Evolutionary conservation across 2,329 filamentous ascomycete genomes (phyloP), one percentile per base, ranked within the genome.

Genomic region (Talaromyces atroroseus): DNA sequence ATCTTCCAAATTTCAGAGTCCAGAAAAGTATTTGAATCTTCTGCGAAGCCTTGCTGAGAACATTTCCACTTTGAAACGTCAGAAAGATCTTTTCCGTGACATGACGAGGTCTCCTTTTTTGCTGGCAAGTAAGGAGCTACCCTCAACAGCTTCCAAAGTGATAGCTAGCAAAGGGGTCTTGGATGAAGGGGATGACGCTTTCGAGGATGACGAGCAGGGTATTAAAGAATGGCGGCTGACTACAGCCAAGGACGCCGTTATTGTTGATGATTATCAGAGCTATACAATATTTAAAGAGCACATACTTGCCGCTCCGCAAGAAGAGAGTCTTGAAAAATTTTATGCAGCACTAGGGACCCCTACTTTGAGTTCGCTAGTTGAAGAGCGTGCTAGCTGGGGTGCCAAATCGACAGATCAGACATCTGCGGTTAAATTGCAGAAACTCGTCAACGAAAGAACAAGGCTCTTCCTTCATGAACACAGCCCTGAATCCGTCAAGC

Each of bases 401-500:
- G 74, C 80, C 2, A 75, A 83, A 40, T 80, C 81, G 14, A 75
- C 82, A 3, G 87, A 90, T 64, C 88, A 92, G 66, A 81, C 80
- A 24, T 74, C 78, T n/a, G 89, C 88, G 2, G 76, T 80, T 51
- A 83, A 83, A 66, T 73, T 97, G 45, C 84, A 87, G 54, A 91
- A 88, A 64, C 85, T 92, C 60, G 89, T 97, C 18, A 77, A 95
- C 4, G 95, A 99, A 70, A 84, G 94, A 54, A 87, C 88, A 54
- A 89, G 92, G 61, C 81, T 99, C 24, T 99, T 97, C 70, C 77
- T 99, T 26, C 88, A 96, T 66, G 92, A 89, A 65, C 88, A 92
- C 67, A 82, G 85, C 36, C 78, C 82, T 4, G 89, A 95, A 58
- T 79, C 81, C n/a, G 85, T 99, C 66, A 88, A 87, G 62, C 90